A percentile compares a stretch with the other conserved stretches of the same genome.
These are phyloP conservation scores for Beta corolliflora DNA, from an alignment of 179 eudicot genomes.

Conservation along the genomic window DNA sequence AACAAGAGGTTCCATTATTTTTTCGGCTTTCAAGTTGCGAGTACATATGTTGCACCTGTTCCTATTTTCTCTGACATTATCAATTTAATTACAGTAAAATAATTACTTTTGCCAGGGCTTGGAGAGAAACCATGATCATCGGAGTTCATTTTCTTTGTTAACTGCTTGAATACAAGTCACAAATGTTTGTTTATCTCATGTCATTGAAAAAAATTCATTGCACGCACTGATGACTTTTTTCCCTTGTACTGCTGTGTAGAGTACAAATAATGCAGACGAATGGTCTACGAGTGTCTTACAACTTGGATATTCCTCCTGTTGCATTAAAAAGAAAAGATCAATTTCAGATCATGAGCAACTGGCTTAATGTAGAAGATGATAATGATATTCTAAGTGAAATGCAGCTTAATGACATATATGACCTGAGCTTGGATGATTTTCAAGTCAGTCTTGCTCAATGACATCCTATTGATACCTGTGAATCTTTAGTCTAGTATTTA, in stretches of 20 bases:
- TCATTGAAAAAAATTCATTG: neutral
- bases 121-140: neutral
- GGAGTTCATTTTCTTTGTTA: neutral
- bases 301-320: conserved; percentile 34
- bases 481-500: neutral
- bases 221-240: neutral
- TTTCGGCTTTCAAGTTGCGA: neutral
- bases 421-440: conserved; percentile 54
- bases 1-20: no score
- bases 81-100: neutral
- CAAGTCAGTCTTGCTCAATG: conserved; percentile 50
- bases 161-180: neutral
- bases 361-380: conserved; percentile 24
- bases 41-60: neutral
- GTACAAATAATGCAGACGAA: conserved; percentile 59
- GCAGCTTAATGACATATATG: conserved; percentile 60
- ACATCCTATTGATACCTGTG: neutral
- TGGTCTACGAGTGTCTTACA: conserved; percentile 46
- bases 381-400: conserved; percentile 29
- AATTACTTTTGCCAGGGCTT: neutral
- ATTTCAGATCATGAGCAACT: conserved; percentile 21
- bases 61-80: neutral
- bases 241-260: conserved; percentile 18
- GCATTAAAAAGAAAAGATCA: conserved; percentile 34
- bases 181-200: neutral